Evolutionary conservation across 768 basidiomycete genomes (phyloP), one percentile per base, ranked within the genome.

Genomic region (Artomyces pyxidatus): DNA sequence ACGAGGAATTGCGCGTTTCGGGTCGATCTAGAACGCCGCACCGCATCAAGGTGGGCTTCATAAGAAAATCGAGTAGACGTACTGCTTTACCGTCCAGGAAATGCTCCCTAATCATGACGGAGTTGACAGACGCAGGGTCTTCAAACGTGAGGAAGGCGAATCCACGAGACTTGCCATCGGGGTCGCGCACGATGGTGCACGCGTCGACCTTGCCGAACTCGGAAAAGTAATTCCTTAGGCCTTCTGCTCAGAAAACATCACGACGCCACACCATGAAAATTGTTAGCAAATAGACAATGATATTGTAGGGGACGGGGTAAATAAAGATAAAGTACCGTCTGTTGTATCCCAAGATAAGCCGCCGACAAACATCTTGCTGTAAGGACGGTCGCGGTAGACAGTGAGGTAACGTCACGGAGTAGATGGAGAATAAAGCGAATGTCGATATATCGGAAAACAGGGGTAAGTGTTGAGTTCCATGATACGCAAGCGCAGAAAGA

Each of bases 321-420:
- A 66, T 57, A 59, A 64, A 61, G 48, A 58, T 58, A 42, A 63
- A 61, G 68, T 80, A 99, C 96, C 95, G 77, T 98, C 96, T 65
- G 91, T 95, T 61, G 96, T 98, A 70, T 98, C 95, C 96, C 96
- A 99, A 72, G 98, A 96, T 57, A 99, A 76, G 57, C 96, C 96
- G 55, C 96, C 96, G 64, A 99, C 94, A 70, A 99, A 99, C 96
- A 99, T 99, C 77, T 99, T 99, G 70, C 96, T 97, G 75, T 67
- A 71, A 48, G 27, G 38, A 54, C 10, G 27, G 38, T 46, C 16
- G 52, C 47, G 47, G 46, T 46, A 47, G 37, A 30, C 40, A 55
- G 47, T 45, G 23, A 19, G 40, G 50, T 37, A 58, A 52, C 42
- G 21, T 38, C 55, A 50, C 48, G 53, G 49, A 35, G 42, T 56